A percentile compares a stretch with the other conserved stretches of the same genome.
phyloP scores from a whole-genome alignment of 371 early-diverging fungal genomes.

The Mucor lusitanicus region DNA sequence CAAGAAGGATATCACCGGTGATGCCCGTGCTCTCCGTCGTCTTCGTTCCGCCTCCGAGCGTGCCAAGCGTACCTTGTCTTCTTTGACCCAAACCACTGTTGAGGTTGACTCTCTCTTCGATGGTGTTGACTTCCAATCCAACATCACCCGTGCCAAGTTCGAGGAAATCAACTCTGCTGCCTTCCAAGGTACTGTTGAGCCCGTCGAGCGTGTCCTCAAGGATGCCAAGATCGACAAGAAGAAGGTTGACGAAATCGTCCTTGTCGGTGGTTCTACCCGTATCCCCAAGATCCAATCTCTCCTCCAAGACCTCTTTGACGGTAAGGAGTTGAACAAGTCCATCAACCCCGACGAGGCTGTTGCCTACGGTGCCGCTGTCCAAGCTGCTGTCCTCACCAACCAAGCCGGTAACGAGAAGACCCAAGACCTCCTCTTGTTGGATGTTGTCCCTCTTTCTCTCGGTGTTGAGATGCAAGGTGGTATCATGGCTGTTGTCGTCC shows the following conservation, averaged over 20 bases:
- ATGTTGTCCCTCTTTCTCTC: conserved; percentile 89
- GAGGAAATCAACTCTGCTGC: conserved; percentile 90
- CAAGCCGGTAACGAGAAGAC: conserved; percentile 61
- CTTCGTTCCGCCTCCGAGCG: conserved; percentile 95
- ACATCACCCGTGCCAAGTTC: conserved; percentile 93
- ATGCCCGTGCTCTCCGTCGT: conserved; percentile 91
- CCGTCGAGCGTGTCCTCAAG: conserved; percentile 81
- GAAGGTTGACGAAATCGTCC: conserved; percentile 93
- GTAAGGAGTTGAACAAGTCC: conserved; percentile 82
- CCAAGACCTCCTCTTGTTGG: conserved; percentile 78
- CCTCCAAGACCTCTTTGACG: conserved; percentile 93
- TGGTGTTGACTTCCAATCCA: conserved; percentile 86
- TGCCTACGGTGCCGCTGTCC: conserved; percentile 96
- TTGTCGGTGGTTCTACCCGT: conserved; percentile 99
- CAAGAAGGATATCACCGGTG: conserved; percentile 78
- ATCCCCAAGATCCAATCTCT: conserved; percentile 99
- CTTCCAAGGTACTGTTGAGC: conserved; percentile 84
- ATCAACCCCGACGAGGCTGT: conserved; percentile 97
- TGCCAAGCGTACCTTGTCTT: conserved; percentile 96
- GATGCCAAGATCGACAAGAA: conserved; percentile 95
- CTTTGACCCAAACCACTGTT: conserved; percentile 80
- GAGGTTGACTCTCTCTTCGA: conserved; percentile 93
- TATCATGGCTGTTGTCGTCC: conserved; percentile 75
- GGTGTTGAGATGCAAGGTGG: conserved; percentile 96
- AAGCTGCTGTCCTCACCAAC: conserved; percentile 85